Base-by-base conservation (phyloP, 1,284 basidiomycete genomes). In the Marasmius fiardii region DNA sequence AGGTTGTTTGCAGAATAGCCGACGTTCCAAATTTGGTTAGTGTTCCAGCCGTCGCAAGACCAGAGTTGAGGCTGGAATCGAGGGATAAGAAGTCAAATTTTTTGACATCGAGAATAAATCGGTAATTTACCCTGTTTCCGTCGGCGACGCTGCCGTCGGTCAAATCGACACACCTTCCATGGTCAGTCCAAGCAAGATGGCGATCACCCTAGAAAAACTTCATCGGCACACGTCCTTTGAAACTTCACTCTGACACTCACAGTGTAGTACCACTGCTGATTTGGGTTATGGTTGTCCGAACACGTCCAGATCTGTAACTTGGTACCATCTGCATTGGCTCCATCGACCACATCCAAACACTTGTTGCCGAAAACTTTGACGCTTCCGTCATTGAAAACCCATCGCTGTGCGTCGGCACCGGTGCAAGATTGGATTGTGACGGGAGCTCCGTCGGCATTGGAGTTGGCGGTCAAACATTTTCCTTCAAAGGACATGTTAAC, bases 271-370 rank as follows among this genome's bases (percentile, higher is more conserved):
- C 63, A 67, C 43, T 66, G 62, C 55, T 70, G 67, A 49, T 67
- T 64, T 11, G 58, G 48, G 55, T 60, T 60, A 37, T 56, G 55
- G 44, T 59, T 55, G 39, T 43, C 53, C 26, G 56, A 52, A 51
- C 68, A 70, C 28, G 61, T 61, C 66, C 66, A 68, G 53, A 70
- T 65, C 56, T 71, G 68, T 45, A 70, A 60, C 57, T 67, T 67
- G 16, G 61, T 60, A 28, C 68, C 68, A 55, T 67, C 61, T n/a
- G 54, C 60, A 43, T 58, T 64, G 35, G 20, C 53, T 10, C 68
- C 67, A 34, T 59, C 55, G 5, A 61, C 62, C 24, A 69, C 66
- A 55, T 71, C 68, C 31, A 70, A 60, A 56, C 69, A 71, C 56
- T 64, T 69, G 44, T 59, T 60, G 47, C 58, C 61, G 55, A 65